phyloP scores from a whole-genome alignment of 2,329 filamentous ascomycete species.

The Colletotrichum filicis region DNA sequence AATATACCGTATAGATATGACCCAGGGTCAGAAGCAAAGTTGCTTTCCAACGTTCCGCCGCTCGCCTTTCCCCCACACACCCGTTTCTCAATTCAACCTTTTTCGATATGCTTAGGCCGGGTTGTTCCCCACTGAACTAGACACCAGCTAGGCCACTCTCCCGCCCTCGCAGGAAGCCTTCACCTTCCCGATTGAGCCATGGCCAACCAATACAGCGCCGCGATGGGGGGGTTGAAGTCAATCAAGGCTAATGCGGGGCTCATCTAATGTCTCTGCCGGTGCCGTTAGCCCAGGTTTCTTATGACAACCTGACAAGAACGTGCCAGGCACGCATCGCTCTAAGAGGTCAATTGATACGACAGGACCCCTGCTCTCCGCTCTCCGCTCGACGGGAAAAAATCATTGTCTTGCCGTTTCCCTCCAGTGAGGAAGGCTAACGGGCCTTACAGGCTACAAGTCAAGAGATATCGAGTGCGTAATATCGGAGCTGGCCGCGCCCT shows the following conservation, averaged over 20 bases:
- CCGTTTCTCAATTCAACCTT: not conserved
- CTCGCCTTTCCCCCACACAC: not conserved
- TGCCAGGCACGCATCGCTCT: constrained; percentile 35
- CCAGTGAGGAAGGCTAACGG: constrained; percentile 12
- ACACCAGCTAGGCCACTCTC: constrained; percentile 27
- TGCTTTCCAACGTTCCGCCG: constrained; percentile 4
- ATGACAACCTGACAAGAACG: constrained; percentile 22
- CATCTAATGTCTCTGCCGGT: not conserved
- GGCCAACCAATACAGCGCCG: constrained; percentile 7
- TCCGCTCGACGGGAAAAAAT: not conserved
- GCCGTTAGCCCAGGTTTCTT: not conserved
- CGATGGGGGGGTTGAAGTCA: not conserved
- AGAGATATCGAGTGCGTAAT: not conserved
- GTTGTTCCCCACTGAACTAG: constrained; percentile 22
- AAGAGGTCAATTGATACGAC: constrained; percentile 37
- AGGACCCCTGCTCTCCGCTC: constrained; percentile 20
- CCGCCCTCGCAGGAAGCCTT: constrained; percentile 15
- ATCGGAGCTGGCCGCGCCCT: constrained; percentile 30
- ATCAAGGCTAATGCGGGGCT: not conserved
- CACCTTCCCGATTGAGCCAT: constrained; percentile 31
- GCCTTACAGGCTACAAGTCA: too few species aligned
- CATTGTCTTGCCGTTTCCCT: not conserved
- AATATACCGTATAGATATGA: not conserved
- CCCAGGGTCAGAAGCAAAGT: not conserved
- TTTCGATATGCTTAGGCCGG: not conserved